These are phyloP conservation scores for Cinchona pubescens DNA, from an alignment of 257 asterid species.

Conservation along the genomic window DNA sequence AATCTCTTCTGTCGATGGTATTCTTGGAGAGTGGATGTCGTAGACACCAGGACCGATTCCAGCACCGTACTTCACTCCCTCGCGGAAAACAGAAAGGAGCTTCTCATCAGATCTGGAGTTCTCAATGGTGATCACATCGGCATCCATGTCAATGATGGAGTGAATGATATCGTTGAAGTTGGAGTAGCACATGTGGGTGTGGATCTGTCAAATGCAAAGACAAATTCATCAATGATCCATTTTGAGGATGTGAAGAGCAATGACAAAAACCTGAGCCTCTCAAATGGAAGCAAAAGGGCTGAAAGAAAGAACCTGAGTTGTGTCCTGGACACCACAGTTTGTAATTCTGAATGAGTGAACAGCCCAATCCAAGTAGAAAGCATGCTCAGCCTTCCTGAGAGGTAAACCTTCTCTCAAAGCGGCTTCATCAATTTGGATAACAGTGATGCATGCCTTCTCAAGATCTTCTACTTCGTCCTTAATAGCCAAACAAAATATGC, in stretches of 20 bases:
- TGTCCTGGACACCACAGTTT: conserved; percentile 71
- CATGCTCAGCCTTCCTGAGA: conserved; percentile 86
- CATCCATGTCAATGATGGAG: conserved; percentile 95
- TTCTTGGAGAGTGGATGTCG: conserved; percentile 96
- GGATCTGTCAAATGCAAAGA: conserved; percentile 51
- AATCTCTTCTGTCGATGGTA: conserved; percentile 83
- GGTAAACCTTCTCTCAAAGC: conserved; percentile 97
- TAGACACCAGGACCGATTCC: conserved; percentile 97
- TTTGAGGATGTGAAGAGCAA: background rate
- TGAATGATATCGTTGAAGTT: conserved; percentile 98
- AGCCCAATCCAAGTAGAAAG: conserved; percentile 96
- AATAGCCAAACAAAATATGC: conserved; percentile 93
- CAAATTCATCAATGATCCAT: background rate
- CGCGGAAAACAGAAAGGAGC: conserved; percentile 94
- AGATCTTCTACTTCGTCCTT: conserved; percentile 98
- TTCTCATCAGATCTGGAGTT: conserved; percentile 98
- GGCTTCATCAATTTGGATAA: conserved; percentile 93
- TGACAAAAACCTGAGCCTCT: background rate
- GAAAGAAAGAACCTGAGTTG: conserved; percentile 69
- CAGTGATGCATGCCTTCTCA: conserved; percentile 85
- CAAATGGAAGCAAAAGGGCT: conserved; percentile 1
- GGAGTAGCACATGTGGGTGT: conserved; percentile 99
- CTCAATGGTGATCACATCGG: conserved; percentile 96
- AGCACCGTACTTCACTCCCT: conserved; percentile 93
- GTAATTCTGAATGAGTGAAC: conserved; percentile 98